Percentiles rank a stretch among this genome's conserved stretches.
phyloP scores from a whole-genome alignment of 164 flowering plant genomes.

The Warburgia ugandensis region DNA sequence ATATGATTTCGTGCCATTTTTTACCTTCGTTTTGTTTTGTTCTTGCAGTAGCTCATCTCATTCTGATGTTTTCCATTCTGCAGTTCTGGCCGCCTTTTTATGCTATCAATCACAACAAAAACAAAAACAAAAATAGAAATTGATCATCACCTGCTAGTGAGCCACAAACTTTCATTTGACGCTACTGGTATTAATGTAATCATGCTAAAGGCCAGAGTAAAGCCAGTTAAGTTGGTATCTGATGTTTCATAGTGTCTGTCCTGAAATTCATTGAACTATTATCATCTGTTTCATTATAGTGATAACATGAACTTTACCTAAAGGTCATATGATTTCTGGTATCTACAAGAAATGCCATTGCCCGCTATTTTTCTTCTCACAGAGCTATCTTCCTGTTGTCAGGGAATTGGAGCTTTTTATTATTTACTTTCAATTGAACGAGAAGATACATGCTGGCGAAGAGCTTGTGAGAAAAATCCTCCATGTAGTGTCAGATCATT shows the following conservation, averaged over 20 bases:
- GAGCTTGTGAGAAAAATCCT: conserved; percentile 38
- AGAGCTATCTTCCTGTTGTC: conserved; percentile 5
- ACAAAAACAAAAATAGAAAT: too few species aligned
- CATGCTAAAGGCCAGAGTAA: neutral
- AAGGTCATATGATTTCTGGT: neutral
- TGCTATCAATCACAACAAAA: too few species aligned
- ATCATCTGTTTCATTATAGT: too few species aligned
- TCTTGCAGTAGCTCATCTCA: too few species aligned
- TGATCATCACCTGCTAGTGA: too few species aligned
- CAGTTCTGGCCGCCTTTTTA: too few species aligned
- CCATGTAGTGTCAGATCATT: conserved; percentile 22
- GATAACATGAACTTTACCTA: neutral
- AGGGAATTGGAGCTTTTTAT: conserved; percentile 94
- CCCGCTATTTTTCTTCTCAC: neutral
- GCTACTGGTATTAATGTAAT: too few species aligned
- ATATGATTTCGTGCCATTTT: too few species aligned
- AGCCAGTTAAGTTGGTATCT: neutral
- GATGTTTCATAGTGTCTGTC: neutral
- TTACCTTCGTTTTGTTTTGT: too few species aligned
- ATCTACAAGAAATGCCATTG: neutral
- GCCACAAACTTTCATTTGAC: too few species aligned
- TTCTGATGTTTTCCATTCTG: too few species aligned
- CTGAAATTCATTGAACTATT: neutral
- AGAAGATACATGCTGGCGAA: conserved; percentile 69
- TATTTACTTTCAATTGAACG: conserved; percentile 83